Percentiles rank a stretch among this genome's conserved stretches.
phyloP scores from a whole-genome alignment of 2,329 filamentous ascomycete species.

The Arthrobotrys megalospora region DNA sequence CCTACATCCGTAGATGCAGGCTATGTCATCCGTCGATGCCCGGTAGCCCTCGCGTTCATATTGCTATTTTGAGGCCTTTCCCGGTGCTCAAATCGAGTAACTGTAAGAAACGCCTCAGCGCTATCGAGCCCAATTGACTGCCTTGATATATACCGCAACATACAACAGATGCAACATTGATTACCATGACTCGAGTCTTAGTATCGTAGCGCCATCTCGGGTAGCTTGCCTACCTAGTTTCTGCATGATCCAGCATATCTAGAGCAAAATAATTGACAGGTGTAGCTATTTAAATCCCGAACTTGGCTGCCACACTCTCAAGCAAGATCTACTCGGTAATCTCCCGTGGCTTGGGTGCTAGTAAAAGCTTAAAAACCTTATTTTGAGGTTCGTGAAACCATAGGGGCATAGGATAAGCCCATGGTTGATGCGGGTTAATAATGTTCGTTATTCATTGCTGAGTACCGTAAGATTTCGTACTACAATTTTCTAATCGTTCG shows the following conservation, averaged over 20 bases:
- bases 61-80: slow-evolving; percentile 9
- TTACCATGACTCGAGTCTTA: slow-evolving; percentile 8
- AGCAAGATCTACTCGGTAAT: slow-evolving; percentile 61
- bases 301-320: slow-evolving; percentile 55
- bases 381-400: slow-evolving; percentile 55
- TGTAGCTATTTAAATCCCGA: slow-evolving; percentile 34
- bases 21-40: slow-evolving; percentile 22
- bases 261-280: slow-evolving; percentile 1
- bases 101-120: neutral
- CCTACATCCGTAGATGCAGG: slow-evolving; percentile 2
- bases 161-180: slow-evolving; percentile 1
- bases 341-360: slow-evolving; percentile 33
- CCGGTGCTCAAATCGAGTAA: neutral
- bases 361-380: slow-evolving; percentile 58
- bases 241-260: slow-evolving; percentile 8
- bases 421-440: neutral
- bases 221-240: slow-evolving; percentile 1
- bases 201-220: slow-evolving; percentile 14
- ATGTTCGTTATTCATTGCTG: neutral
- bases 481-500: neutral
- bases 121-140: neutral
- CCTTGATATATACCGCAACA: neutral
- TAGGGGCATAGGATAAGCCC: neutral
- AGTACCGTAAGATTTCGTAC: neutral
- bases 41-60: slow-evolving; percentile 4